Base-by-base conservation (phyloP, 257 asterid species). In the Solanum appendiculatum region DNA sequence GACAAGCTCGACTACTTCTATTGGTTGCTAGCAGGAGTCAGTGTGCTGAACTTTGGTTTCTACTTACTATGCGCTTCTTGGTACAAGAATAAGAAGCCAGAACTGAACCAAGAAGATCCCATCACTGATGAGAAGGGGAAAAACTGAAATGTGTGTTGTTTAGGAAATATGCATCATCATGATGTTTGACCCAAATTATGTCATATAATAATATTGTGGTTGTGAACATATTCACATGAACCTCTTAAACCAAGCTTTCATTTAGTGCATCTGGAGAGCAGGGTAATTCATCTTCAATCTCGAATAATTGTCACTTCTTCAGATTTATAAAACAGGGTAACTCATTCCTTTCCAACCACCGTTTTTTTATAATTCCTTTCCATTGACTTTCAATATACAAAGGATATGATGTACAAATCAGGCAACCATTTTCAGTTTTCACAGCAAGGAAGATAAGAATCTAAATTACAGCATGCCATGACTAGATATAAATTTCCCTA, bases 1-100 rank as follows among this genome's bases (percentile, higher is more conserved):
- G 96, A 93, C 86, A 90, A 87, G 70, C 60, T 95, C 85, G 92
- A 95, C 87, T 91, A 92, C 31, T 93, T 95, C 91, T 93, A 93
- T 80, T 92, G 93, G 94, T 83, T 93, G 40, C 92, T 95, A 11
- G 89, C 95, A 7, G 88, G 90, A 2, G 40, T 93, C 25, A 91
- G 98, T 64, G 70, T 87, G 20, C 48, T 92, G 69, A 95, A 94
- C 88, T 91, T 93, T 27, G 95, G 94, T 25, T 85, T 90, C 4
- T 93, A 94, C 31, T 51, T 94, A 86, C 18, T 91, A 40, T 91
- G 97, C 84, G 90, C 97, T 1, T 89, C 94, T 39, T 93, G 98
- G 97, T 94, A 93, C 10, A 94, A 90, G 91, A 89, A 91, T 87
- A 93, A 93, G 89, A 92, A 89, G 87, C 87, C 92, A 56, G 90